phyloP scores from a whole-genome alignment of 495 filamentous ascomycete species.

The Penicillium samsonianum region DNA sequence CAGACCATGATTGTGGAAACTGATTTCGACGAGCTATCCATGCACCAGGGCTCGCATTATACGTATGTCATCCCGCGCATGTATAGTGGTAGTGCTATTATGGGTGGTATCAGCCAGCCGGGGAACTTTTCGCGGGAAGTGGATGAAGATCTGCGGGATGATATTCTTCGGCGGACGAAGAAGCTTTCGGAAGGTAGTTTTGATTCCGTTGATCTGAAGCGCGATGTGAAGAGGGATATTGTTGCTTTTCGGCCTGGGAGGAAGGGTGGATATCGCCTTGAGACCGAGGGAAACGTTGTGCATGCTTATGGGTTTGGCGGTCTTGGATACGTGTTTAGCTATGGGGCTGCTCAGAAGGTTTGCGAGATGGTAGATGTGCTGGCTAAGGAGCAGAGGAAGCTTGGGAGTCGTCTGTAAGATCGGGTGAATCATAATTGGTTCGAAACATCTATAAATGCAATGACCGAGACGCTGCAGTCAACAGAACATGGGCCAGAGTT shows the following conservation, averaged over 20 bases:
- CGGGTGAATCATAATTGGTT: too few species aligned
- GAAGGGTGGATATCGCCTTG: conserved; percentile 18
- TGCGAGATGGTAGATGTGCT: conserved; percentile 5
- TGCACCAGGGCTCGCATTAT: conserved; percentile 24
- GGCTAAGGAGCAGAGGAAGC: too few species aligned
- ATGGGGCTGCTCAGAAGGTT: conserved; percentile 21
- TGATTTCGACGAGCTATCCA: conserved; percentile 14
- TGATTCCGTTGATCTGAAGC: conserved; percentile 6
- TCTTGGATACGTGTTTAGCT: conserved; percentile 22
- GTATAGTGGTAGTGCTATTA: conserved; percentile 18
- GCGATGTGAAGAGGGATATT: conserved; percentile 8
- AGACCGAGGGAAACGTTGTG: conserved; percentile 17
- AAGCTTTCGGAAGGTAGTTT: neutral
- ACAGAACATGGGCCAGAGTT: too few species aligned
- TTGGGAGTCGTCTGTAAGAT: too few species aligned
- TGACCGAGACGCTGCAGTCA: too few species aligned
- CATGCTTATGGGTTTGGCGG: conserved; percentile 23
- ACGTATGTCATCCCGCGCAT: conserved; percentile 24
- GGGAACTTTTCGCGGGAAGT: conserved; percentile 16
- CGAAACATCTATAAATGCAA: too few species aligned
- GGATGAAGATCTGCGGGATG: conserved; percentile 11
- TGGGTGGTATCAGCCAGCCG: conserved; percentile 20
- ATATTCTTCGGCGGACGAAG: conserved; percentile 18
- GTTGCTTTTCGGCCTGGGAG: conserved; percentile 20
- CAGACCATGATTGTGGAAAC: conserved; percentile 25